phyloP scores from a whole-genome alignment of 2,329 filamentous ascomycete genomes.

The Orbilia oligospora region DNA sequence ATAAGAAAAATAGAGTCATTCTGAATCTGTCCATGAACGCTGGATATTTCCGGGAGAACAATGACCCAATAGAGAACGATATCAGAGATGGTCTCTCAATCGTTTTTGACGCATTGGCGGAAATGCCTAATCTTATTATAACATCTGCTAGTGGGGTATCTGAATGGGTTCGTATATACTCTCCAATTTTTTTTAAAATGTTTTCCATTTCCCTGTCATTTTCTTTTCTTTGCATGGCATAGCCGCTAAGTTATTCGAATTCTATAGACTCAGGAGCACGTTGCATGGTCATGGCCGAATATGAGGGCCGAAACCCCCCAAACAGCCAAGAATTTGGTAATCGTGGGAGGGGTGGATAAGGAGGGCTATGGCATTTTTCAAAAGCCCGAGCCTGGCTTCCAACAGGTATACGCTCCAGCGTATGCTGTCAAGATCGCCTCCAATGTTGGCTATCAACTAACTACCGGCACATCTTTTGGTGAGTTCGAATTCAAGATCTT shows the following conservation, averaged over 20 bases:
- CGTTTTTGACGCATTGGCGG: slow-evolving; percentile 17
- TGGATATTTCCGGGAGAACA: slow-evolving; percentile 4
- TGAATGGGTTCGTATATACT: slow-evolving; percentile 44
- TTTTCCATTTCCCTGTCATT: background rate
- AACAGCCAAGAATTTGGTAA: slow-evolving; percentile 14
- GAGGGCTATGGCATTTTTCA: slow-evolving; percentile 42
- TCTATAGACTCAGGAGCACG: background rate
- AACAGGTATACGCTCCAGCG: slow-evolving; percentile 38
- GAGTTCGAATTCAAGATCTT: background rate
- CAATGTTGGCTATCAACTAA: slow-evolving; percentile 50
- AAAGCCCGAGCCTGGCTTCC: background rate
- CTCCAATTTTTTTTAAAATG: background rate
- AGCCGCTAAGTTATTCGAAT: background rate
- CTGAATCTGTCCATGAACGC: slow-evolving; percentile 50
- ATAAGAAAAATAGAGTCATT: slow-evolving; percentile 12
- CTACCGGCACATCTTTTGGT: slow-evolving; percentile 46
- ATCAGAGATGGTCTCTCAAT: background rate
- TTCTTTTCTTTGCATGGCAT: background rate
- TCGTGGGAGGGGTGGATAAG: slow-evolving; percentile 44
- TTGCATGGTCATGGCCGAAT: slow-evolving; percentile 30
- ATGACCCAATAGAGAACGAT: background rate
- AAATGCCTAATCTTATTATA: slow-evolving; percentile 33
- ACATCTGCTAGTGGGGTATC: slow-evolving; percentile 19
- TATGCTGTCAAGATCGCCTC: slow-evolving; percentile 45
- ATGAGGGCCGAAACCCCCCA: background rate